Base-by-base conservation (phyloP, 257 asterid species). In the Salvia hispanica region DNA sequence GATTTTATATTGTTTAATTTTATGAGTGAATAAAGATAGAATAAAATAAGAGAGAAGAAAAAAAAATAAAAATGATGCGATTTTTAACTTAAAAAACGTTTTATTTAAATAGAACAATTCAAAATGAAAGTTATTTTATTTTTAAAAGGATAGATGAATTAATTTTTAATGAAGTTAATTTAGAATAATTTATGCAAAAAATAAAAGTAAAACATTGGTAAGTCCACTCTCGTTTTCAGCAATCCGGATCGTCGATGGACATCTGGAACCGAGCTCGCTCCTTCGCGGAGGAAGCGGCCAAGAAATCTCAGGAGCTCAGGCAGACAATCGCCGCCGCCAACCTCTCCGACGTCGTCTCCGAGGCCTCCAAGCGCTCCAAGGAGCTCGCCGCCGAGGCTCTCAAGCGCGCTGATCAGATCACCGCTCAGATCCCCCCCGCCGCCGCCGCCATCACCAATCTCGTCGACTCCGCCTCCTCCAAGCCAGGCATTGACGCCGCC, bases 361-460 rank as follows among this genome's bases (percentile, higher is more conserved):
- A 84, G 74, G 96, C 96, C 52, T 84, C 92, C 28, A 90, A 87
- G 79, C 82, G 75, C 40, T 80, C 85, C 50, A 77, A 74, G 80
- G 83, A 81, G 51, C 62, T 81, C 66, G 83, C 84, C 4, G 66
- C 76, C 37, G 96, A 86, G 80, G 96, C 92, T 45, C 62, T 86
- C 18, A 86, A 83, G 79, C 92, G 95, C 71, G 96, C 99, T 36
- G 95, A 93, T 67, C 94, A 85, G 90, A 83, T 92, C 90, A 86
- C 83, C 73, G 88, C 87, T 72, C 96, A 92, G 76, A 85, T 92
- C 66, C 95, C 95, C 28, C 77, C 95, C 4, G 77, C 87, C 51
- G 68, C 85, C 42, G 72, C 77, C 40, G 84, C 74, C 36, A 67
- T 87, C 13, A 79, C 82, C 11, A 74, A 65, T 73, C 78, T 89